Evolutionary conservation across 768 basidiomycete genomes (phyloP), one percentile per base, ranked within the genome.

Genomic region (Kwoniella heveanensis): DNA sequence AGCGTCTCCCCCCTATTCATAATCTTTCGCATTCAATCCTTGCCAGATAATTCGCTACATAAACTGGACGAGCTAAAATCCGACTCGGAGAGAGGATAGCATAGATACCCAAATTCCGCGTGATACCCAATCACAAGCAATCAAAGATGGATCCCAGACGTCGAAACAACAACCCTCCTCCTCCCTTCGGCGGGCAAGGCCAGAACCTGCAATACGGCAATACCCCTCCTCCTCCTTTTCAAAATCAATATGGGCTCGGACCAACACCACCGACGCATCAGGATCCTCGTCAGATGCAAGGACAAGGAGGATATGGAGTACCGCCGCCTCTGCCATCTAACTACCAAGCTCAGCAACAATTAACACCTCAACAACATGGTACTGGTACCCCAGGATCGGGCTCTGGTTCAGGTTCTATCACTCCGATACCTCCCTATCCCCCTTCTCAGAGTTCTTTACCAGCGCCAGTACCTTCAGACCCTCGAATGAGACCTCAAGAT

Each of bases 401-500:
- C 8, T 44, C 39, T 10, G 39, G 39, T 10, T 44, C 39, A 44
- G 39, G 39, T 44, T 44, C 39, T 3, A 17, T 44, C 39, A 44
- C 39, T 7, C 39, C 39, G 4, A 44, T 44, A 44, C 39, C 66
- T 12, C 61, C 62, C 26, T 63, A 59, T 57, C 58, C 66, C 48
- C 24, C 62, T 22, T 19, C 44, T 15, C n/a, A 21, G 12, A 27
- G 25, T 21, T 21, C 30, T 17, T 12, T 32, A 32, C 5, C 27
- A 17, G 32, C n/a, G 48, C 21, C 37, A 36, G 22, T 25, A 3
- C 17, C 54, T 1, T 8, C 52, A 19, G 70, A 72, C 54, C 70
- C 68, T n/a, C 54, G 70, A 25, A 36, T 67, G 17, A 61, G 67
- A 58, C 59, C 64, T n/a, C 66, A 68, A 65, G 73, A 74, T 67